Evolutionary conservation across 345 rosid genomes (phyloP), one percentile per base, ranked within the genome.

Genomic region (Isatis tinctoria): DNA sequence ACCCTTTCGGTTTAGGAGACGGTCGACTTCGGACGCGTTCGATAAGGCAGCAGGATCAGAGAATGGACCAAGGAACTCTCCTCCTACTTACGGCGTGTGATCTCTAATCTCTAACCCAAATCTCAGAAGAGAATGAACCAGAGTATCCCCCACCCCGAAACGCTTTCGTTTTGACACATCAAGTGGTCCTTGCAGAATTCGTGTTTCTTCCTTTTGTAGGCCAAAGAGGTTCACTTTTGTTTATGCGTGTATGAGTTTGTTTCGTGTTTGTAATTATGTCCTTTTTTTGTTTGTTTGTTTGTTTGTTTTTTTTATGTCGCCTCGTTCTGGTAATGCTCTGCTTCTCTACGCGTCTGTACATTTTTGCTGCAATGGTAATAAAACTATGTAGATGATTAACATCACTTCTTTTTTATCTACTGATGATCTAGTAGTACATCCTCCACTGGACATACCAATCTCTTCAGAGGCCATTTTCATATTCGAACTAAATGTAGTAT

Each of bases 21-120:
- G 82, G 75, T 95, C 97, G 6, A 72, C 87, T 11, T 90, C 97
- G 44, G 97, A 95, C 16, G 90, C 88, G 2, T 81, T 79, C 58
- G 93, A 91, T 81, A 88, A 88, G 87, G 70, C 80, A 48, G 40
- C 75, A 76, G 74, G 73, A 44, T 83, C 80, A 41, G 92, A 78
- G 85, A 84, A 12, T 85, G 85, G 92, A 87, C 81, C 86, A 79
- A 73, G 92, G 82, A 82, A 81, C 83, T 73, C 93, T 85, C 20
- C 84, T 88, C 66, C 97, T 95, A 80, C 97, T 87, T 83, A 83
- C 83, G 84, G 90, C 87, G 74, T 86, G 83, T 95, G 97, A 95
- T 69, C 70, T 79, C 44, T 79, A 70, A 95, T 65, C 74, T 74
- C 58, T 79, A 60, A 67, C 73, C 9, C 39, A 30, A n/a, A 3